phyloP scores from a whole-genome alignment of 2,329 filamentous ascomycete species.

The Trichoderma gracile region DNA sequence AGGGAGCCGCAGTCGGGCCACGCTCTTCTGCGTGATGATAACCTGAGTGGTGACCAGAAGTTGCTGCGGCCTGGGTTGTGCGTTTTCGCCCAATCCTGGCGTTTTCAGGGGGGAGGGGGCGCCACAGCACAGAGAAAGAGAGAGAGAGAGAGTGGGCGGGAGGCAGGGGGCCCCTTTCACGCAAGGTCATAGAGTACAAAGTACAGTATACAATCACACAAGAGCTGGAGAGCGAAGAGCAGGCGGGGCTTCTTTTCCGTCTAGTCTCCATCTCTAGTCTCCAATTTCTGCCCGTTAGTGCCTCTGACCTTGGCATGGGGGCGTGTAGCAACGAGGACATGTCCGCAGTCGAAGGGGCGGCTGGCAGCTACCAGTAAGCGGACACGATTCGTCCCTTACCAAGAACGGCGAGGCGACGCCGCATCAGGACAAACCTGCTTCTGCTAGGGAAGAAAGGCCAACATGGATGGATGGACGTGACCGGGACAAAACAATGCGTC shows the following conservation, averaged over 20 bases:
- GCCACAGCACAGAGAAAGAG: conserved; percentile 9
- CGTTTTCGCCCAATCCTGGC: conserved; percentile 5
- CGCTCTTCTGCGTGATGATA: not conserved
- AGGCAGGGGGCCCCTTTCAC: conserved; percentile 16
- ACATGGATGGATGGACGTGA: not conserved
- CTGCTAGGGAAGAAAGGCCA: not conserved
- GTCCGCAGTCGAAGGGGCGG: not conserved
- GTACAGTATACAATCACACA: not conserved
- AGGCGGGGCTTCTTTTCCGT: conserved; percentile 14
- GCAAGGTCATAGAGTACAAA: too few species aligned
- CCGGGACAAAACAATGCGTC: conserved; percentile 5
- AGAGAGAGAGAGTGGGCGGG: conserved; percentile 20
- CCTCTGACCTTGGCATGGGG: conserved; percentile 7
- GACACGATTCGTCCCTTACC: conserved; percentile 15
- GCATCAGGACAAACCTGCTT: conserved; percentile 10
- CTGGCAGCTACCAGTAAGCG: conserved; percentile 3
- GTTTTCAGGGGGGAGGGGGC: conserved; percentile 6
- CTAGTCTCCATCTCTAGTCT: conserved; percentile 18
- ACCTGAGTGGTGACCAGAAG: too few species aligned
- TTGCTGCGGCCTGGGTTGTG: not conserved
- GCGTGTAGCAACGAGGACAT: not conserved
- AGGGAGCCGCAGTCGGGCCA: too few species aligned
- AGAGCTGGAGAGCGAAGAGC: conserved; percentile 3
- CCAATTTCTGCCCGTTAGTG: conserved; percentile 18
- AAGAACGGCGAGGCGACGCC: conserved; percentile 19